Conservation (phyloP, 139 green algal species). For the Tetradesmus obliquus region DNA sequence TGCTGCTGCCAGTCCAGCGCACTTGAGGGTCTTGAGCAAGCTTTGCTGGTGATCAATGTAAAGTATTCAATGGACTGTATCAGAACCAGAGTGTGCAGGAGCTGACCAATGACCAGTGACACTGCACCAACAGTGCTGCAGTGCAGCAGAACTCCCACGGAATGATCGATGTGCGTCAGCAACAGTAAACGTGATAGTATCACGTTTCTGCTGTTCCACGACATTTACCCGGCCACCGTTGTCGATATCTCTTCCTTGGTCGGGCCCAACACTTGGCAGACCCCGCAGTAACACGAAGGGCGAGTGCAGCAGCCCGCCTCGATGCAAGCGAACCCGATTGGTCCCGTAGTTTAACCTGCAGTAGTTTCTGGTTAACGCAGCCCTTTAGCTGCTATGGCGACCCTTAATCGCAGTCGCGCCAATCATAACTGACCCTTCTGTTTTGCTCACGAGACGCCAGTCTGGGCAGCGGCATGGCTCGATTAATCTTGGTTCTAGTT, state of each 20-base stretch:
- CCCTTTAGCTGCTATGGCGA: neutral
- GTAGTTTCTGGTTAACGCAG: neutral
- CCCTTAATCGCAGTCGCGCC: neutral
- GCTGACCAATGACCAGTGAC: neutral
- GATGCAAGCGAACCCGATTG: neutral
- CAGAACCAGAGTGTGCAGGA: neutral
- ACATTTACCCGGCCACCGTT: neutral
- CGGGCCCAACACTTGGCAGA: neutral
- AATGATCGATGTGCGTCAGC: neutral
- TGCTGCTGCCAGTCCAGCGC: neutral
- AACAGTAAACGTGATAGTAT: too few relatives aligned
- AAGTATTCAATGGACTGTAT: neutral
- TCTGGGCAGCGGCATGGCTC: neutral
- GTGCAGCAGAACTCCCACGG: neutral
- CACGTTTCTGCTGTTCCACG: too few relatives aligned
- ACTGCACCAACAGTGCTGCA: neutral
- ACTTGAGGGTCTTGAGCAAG: neutral
- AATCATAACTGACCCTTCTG: neutral
- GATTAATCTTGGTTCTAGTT: neutral
- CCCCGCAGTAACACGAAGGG: neutral
- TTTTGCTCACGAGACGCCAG: neutral
- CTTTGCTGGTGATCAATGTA: neutral
- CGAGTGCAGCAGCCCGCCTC: neutral
- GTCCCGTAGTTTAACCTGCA: neutral
- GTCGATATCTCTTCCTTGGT: neutral